Evolutionary conservation across 139 green algal species (phyloP), one percentile per base, ranked within the genome.

Genomic region (Chlamydomonas incerta): DNA sequence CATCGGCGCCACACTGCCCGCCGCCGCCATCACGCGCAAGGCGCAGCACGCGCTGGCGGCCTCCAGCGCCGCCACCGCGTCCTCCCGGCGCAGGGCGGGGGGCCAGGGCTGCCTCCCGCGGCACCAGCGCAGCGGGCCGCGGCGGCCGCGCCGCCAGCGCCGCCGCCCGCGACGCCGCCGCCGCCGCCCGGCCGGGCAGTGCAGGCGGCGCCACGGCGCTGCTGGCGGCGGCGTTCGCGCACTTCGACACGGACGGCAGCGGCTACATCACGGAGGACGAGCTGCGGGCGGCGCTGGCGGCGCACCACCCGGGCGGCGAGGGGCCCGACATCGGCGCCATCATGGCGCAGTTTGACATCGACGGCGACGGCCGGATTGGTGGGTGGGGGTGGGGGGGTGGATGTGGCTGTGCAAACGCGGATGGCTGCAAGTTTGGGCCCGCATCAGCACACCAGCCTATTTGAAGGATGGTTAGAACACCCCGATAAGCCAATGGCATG

Each of bases 1-100:
- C 81, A 62, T 97, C 60, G 95, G 93, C 3, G 95, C 95, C 83
- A 97, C 95, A 10, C 79, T 98, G 65, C 91, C 80, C 10, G 46
- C 46, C 46, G 65, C 79, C n/a, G 34, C 52, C 79, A 67, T 85
- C 66, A 17, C 29, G 1, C 79, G 65, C 21, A 66, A 85, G 47
- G 65, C 79, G 26, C 65, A 85, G 33, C 21, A n/a, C 23, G 41
- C 31, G 28, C 47, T 63, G 28, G 62, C 60, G 1, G 79, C 47
- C 17, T 2, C 24, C 60, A 11, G 2, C 60, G 23, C 60, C 60
- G 8, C 8, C 18, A 2, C 24, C 23, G 3, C 60, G 60, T 24
- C 60, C 60, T 31, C 60, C 24, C 23, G 9, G 63, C 29, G 0
- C 6, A 23, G 26, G 37, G 18, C 3, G 31, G 41, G 11, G 62